Base-by-base conservation (phyloP, 108 stramenopile genomes). In the Halocafeteria seosinensis region DNA sequence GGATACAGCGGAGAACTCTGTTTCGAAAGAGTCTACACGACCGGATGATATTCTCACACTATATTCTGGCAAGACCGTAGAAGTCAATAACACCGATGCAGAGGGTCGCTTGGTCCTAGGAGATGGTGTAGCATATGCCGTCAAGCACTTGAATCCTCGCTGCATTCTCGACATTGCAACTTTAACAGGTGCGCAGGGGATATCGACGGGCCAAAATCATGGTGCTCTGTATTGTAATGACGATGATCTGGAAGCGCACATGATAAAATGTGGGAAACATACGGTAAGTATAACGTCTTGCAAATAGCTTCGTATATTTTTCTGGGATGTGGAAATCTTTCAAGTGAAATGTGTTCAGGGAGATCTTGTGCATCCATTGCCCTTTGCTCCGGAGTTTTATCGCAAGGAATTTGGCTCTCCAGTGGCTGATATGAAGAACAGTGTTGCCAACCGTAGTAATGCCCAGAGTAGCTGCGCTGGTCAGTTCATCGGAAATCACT, bases 351-450 rank as follows among this genome's bases (percentile, higher is more conserved):
- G n/a, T n/a, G n/a, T n/a, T n/a, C n/a, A n/a, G 1, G 88, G 90
- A 23, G 90, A 91, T 67, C 78, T 88, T 29, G 61, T 50, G 24
- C 85, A 77, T 70, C 84, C 88, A 28, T 53, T 91, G 50, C 77
- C 84, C 0, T 91, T 86, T 66, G 66, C 62, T 29, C 87, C 89
- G 0, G 87, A 89, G 63, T 69, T 91, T 27, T 80, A 81, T 62
- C 73, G 63, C 62, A 67, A 63, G 24, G 89, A 91, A 66, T 90
- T 88, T 72, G 74, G 75, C 50, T 85, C 83, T 3, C 63, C 75
- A 29, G 81, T 91, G 4, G 87, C 88, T 24, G 88, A 89, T 63
- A 87, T 89, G 88, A 89, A 87, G 60, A 89, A 89, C 64, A 68
- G 69, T n/a, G 87, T 88, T 27, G 83, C 78, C 28, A 81, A 87